A percentile compares a stretch with the other conserved stretches of the same genome.
These are phyloP conservation scores for Knoxia roxburghii DNA, from an alignment of 257 asterid genomes.

Conservation along the genomic window DNA sequence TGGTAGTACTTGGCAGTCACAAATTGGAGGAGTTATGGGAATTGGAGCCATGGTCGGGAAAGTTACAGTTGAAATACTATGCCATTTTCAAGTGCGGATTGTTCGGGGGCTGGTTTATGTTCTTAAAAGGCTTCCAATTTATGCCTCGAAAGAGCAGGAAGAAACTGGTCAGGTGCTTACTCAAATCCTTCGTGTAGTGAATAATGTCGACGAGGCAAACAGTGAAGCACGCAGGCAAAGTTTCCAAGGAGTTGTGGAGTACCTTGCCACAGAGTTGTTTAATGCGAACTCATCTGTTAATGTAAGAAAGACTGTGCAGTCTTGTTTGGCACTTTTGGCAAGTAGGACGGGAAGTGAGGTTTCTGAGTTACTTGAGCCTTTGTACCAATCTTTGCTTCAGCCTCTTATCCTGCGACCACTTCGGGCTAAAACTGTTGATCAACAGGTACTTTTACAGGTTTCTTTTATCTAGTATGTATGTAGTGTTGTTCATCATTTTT, in stretches of 20 bases:
- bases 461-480: conserved; percentile 11
- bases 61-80: conserved; percentile 84
- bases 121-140: conserved; percentile 90
- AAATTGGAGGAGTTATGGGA: conserved; percentile 97
- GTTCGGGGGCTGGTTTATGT: conserved; percentile 90
- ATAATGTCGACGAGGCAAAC: conserved; percentile 94
- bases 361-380: conserved; percentile 94
- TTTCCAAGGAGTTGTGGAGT: conserved; percentile 93
- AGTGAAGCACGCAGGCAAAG: conserved; percentile 92
- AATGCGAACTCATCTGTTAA: conserved; percentile 82
- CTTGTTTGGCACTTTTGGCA: conserved; percentile 96
- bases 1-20: conserved; percentile 96
- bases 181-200: conserved; percentile 95
- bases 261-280: conserved; percentile 84
- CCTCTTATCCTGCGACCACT: conserved; percentile 88
- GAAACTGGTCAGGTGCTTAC: conserved; percentile 97
- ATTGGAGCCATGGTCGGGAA: conserved; percentile 96
- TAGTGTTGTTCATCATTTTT: neutral
- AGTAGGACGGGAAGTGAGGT: conserved; percentile 99
- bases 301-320: conserved; percentile 91
- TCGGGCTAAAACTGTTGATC: conserved; percentile 94
- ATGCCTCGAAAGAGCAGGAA: conserved; percentile 93
- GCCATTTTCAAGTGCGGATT: conserved; percentile 77
- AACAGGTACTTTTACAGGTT: conserved; percentile 57
- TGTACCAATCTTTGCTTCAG: conserved; percentile 89